phyloP scores from a whole-genome alignment of 2,329 filamentous ascomycete genomes.

The Curvularia sp. region DNA sequence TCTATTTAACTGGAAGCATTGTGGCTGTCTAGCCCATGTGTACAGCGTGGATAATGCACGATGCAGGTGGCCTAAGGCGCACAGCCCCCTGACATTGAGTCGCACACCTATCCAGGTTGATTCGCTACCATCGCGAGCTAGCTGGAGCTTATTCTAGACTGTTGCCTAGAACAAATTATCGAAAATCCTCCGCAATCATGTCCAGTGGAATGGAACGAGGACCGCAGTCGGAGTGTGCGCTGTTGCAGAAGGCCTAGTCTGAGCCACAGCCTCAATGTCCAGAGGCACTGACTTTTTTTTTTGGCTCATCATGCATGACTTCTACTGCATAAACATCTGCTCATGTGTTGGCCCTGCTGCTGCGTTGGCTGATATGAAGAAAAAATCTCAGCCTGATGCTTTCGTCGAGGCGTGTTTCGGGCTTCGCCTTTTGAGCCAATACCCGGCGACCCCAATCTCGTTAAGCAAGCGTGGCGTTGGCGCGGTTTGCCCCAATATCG shows the following conservation, averaged over 20 bases:
- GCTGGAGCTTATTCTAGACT: constrained; percentile 1
- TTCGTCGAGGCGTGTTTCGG: constrained; percentile 12
- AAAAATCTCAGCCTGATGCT: background rate
- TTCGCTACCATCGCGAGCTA: constrained; percentile 8
- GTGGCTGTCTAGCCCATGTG: constrained; percentile 8
- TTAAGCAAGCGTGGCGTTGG: background rate
- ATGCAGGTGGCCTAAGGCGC: constrained; percentile 15
- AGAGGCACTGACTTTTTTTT: background rate
- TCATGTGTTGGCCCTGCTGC: background rate
- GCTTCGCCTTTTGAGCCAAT: constrained; percentile 8
- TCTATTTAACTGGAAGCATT: constrained; percentile 14
- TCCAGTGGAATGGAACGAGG: background rate
- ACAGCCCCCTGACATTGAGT: constrained; percentile 4
- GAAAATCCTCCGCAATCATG: constrained; percentile 5
- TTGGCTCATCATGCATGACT: background rate
- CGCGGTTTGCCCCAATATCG: background rate
- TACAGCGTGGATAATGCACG: constrained; percentile 9
- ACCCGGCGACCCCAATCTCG: background rate
- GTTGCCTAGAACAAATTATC: constrained; percentile 12
- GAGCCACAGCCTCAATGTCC: background rate
- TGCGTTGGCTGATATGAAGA: background rate
- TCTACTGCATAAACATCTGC: background rate
- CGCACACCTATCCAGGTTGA: constrained; percentile 5
- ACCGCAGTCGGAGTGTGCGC: background rate
- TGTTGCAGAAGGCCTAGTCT: background rate